Evolutionary conservation across 148 eudicot species (phyloP), one percentile per base, ranked within the genome.

Genomic region (Silene uniflora): DNA sequence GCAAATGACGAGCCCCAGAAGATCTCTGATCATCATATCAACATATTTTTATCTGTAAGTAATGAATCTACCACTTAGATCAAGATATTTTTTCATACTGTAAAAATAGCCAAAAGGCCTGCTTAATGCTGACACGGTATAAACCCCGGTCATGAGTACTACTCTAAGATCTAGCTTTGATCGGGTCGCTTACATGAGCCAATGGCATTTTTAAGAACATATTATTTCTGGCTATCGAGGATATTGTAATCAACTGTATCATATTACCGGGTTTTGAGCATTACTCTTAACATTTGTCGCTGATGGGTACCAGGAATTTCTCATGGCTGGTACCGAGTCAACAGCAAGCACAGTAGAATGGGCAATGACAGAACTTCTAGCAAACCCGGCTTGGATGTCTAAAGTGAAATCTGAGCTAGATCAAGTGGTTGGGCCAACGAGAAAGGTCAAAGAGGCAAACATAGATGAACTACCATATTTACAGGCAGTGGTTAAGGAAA

Each of bases 251-350:
- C 35, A 32, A 32, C 44, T 39, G 58, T 62, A 10, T 29, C 22
- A 7, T 24, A 75, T 35, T 35, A 1, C 4, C 42, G 42, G 42
- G 5, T 35, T 35, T 35, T 35, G 42, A 35, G 44, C 7, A 39
- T 39, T 39, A 6, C 10, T 39, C 44, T 62, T 61, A 77, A 42
- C 44, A 69, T 52, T 18, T 13, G 32, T 5, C 1, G n/a, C 25
- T 58, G 42, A 19, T 21, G 7, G 8, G 21, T 24, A 23, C 75
- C 75, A 60, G 64, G 78, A 62, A 54, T 61, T 74, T 74, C 76
- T 79, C 46, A 79, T 79, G 75, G 82, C 75, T 6, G 82, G 78
- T 25, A 73, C 76, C 8, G 82, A 79, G 22, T 74, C 74, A 3
- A 79, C 65, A 79, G 54, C 63, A 49, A 74, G 63, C 56, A 74